These are phyloP conservation scores for Rubia yunnanensis DNA, from an alignment of 257 asterid genomes.

Conservation along the genomic window DNA sequence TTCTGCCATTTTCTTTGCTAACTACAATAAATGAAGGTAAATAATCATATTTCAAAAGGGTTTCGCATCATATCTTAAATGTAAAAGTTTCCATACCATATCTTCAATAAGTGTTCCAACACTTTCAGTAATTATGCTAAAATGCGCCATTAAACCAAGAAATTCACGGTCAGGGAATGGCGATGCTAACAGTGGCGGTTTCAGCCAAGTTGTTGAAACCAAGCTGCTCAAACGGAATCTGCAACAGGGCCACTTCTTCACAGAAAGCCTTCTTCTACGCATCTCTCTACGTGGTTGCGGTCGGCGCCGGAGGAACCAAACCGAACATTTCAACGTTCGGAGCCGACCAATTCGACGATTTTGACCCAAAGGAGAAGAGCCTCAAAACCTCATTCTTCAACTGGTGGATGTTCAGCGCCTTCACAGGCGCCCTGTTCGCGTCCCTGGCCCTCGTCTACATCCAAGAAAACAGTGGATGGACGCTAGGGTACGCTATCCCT, in stretches of 20 bases:
- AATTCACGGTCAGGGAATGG: conserved; percentile 94
- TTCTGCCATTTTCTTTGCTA: neutral
- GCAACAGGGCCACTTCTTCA: conserved; percentile 52
- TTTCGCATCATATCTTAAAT: neutral
- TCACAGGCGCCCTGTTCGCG: conserved; percentile 62
- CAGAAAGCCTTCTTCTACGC: conserved; percentile 70
- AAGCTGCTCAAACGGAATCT: conserved; percentile 46
- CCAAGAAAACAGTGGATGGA: conserved; percentile 85
- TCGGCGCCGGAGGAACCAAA: conserved; percentile 85
- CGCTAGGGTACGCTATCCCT: conserved; percentile 75
- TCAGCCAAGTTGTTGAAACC: conserved; percentile 59
- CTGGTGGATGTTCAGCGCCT: conserved; percentile 94
- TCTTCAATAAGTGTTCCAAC: no score
- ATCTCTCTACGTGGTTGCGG: conserved; percentile 68
- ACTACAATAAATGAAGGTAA: neutral
- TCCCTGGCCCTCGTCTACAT: conserved; percentile 73
- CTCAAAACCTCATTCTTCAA: conserved; percentile 75
- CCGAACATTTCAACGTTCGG: conserved; percentile 91
- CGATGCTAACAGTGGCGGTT: conserved; percentile 62
- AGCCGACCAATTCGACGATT: conserved; percentile 84
- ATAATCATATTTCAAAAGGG: neutral
- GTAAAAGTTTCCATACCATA: neutral
- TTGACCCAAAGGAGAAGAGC: conserved; percentile 51
- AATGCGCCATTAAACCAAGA: no score
- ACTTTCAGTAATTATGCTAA: no score